Percentiles rank a stretch among this genome's conserved stretches.
Evolutionary conservation across 495 filamentous ascomycete species (phyloP).

Genomic region (Aspergillus incahuasiensis): DNA sequence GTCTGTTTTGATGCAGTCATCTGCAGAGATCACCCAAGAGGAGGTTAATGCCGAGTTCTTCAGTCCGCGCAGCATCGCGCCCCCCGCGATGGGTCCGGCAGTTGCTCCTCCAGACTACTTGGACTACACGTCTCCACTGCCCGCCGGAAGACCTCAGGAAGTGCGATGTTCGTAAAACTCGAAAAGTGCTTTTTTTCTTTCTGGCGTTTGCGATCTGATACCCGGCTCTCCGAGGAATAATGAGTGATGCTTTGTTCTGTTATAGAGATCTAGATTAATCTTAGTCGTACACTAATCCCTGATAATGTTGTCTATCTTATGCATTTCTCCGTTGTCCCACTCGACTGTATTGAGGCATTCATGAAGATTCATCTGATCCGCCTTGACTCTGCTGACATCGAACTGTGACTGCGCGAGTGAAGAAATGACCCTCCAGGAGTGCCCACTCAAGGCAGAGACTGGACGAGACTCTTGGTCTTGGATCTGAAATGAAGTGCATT

Average conservation of each 20-base stretch:
- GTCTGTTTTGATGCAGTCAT: slow-evolving; percentile 5
- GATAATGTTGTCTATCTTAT: slow-evolving; percentile 4
- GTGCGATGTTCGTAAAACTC: not conserved
- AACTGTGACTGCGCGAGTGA: too few relatives aligned
- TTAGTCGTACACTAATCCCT: not conserved
- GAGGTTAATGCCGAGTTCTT: slow-evolving; percentile 39
- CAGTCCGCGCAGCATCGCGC: slow-evolving; percentile 31
- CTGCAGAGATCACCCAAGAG: slow-evolving; percentile 29
- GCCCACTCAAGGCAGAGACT: too few relatives aligned
- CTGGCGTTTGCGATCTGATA: not conserved
- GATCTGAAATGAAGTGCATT: too few relatives aligned
- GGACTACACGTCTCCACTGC: slow-evolving; percentile 3
- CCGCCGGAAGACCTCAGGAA: not conserved
- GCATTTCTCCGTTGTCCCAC: slow-evolving; percentile 1
- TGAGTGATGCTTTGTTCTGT: not conserved
- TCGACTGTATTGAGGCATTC: not conserved
- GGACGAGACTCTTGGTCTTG: too few relatives aligned
- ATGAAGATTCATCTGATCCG: not conserved
- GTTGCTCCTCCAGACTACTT: slow-evolving; percentile 17
- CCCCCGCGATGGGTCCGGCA: not conserved
- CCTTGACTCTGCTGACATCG: not conserved
- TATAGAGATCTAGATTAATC: not conserved
- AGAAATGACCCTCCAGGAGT: too few relatives aligned
- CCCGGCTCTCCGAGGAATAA: not conserved
- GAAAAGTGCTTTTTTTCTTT: slow-evolving; percentile 1